phyloP scores from a whole-genome alignment of 164 flowering plant species.

The Amborella trichopoda region DNA sequence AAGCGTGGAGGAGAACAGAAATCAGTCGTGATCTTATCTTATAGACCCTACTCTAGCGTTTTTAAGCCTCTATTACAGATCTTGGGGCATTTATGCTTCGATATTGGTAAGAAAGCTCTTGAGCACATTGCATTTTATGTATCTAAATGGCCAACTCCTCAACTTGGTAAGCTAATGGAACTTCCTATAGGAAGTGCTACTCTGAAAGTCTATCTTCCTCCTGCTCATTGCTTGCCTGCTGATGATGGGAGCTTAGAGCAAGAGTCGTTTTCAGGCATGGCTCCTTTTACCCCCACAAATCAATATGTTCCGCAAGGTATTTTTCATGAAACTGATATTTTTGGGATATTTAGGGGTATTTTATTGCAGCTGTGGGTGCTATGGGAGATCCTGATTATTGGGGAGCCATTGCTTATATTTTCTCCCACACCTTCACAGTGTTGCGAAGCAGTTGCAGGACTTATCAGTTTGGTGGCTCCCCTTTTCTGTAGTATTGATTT shows the following conservation, averaged over 20 bases:
- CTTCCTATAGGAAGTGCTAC: conserved; percentile 90
- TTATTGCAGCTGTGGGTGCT: conserved; percentile 84
- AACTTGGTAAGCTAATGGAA: conserved; percentile 71
- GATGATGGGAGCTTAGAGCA: conserved; percentile 27
- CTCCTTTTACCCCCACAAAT: conserved; percentile 72
- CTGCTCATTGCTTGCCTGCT: conserved; percentile 60
- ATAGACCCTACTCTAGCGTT: conserved; percentile 65
- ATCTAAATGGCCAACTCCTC: conserved; percentile 78
- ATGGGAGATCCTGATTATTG: conserved; percentile 89
- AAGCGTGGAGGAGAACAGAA: conserved; percentile 98
- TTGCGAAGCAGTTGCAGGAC: conserved; percentile 85
- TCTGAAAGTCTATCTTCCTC: conserved; percentile 82
- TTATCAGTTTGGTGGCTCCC: conserved; percentile 90
- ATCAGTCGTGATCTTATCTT: conserved; percentile 84
- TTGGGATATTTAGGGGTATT: conserved; percentile 68
- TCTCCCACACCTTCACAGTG: conserved; percentile 97
- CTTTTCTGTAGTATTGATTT: conserved; percentile 77
- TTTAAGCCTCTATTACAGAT: conserved; percentile 93
- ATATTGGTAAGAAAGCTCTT: conserved; percentile 81
- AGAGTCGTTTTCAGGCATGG: conserved; percentile 50
- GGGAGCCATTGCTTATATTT: conserved; percentile 87
- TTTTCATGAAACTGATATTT: conserved; percentile 89
- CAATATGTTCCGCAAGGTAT: conserved; percentile 81
- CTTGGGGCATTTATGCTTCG: conserved; percentile 92
- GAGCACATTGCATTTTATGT: conserved; percentile 76